Base-by-base conservation (phyloP, 495 filamentous ascomycete species). In the Cryomyces minteri region DNA sequence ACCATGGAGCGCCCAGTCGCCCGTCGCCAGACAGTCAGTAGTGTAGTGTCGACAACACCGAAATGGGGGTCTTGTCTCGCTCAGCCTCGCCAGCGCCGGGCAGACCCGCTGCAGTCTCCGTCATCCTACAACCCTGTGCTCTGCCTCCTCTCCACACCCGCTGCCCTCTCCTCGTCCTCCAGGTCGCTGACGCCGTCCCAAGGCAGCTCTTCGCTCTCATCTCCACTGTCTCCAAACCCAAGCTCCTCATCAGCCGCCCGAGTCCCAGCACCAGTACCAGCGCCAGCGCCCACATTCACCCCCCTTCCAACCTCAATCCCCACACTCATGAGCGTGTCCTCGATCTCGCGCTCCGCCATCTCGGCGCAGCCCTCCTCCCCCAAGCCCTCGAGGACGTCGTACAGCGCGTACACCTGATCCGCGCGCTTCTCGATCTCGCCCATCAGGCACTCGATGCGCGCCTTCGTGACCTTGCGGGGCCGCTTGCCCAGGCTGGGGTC, bases 341-440 rank as follows among this genome's bases (percentile, higher is more conserved):
- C 54, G 14, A 56, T 49, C 39, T 43, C 49, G 1, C 43, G 28
- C 43, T 54, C 51, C 30, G 51, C 46, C 32, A 51, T 48, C 44
- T 55, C 53, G 18, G 39, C 48, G 25, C 37, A 48, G 28, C 31
- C 45, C 45, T 53, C 50, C 49, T 41, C 43, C 44, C 18, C 69
- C 55, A 82, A 78, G 6, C 81, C 85, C 57, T 94, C 88, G 6
- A 93, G 70, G 6, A 94, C 86, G 55, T 96, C 88, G 48, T 92
- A 86, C 5, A 95, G 67, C 6, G 74, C 71, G 57, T 95, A 95
- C 38, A 95, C 79, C 56, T 92, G 83, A 47, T 87, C 82, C n/a
- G 77, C 74, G 59, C 88, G 88, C 48, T 69, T 66, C 56, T 90
- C 83, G 38, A 88, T 76, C 44, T 73, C 70, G 42, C 66, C 66